These are phyloP conservation scores for Diaporthe australafricana DNA, from an alignment of 2,329 filamentous ascomycete genomes.

Conservation along the genomic window DNA sequence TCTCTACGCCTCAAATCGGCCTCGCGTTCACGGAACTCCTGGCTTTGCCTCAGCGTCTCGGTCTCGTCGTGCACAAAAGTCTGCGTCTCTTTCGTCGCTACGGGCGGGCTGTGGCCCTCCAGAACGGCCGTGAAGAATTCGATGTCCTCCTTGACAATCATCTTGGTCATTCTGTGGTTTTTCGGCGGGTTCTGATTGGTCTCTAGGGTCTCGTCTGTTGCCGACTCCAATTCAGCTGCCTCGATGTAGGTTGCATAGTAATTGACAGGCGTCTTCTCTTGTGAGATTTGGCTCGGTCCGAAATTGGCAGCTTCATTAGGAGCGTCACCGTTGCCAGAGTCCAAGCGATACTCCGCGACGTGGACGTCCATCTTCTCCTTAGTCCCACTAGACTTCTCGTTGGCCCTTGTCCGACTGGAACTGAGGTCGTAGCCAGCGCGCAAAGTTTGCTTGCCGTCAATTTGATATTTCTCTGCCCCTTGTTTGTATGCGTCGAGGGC, in stretches of 20 bases:
- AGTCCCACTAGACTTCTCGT: background rate
- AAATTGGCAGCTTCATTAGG: background rate
- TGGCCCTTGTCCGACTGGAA: too few species aligned
- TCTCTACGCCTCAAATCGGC: background rate
- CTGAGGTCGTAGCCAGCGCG: background rate
- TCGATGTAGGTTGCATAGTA: background rate
- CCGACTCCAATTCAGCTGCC: background rate
- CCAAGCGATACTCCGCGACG: background rate
- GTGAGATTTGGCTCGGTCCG: background rate
- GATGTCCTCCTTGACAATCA: constrained; percentile 31
- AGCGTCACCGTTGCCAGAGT: background rate
- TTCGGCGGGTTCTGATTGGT: background rate
- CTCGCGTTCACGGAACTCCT: background rate
- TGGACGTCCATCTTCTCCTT: background rate
- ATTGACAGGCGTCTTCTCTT: background rate
- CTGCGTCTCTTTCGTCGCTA: background rate
- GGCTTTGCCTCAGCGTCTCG: background rate
- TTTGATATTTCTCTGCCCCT: background rate
- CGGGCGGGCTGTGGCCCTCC: background rate
- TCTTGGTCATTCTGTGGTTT: constrained; percentile 14
- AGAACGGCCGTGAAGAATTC: constrained; percentile 29
- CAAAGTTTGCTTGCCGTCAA: background rate
- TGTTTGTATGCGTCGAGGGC: background rate
- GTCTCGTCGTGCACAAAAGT: background rate
- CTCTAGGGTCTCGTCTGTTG: background rate